Evolutionary conservation across 768 basidiomycete genomes (phyloP), one percentile per base, ranked within the genome.

Genomic region (Mycena crocata): DNA sequence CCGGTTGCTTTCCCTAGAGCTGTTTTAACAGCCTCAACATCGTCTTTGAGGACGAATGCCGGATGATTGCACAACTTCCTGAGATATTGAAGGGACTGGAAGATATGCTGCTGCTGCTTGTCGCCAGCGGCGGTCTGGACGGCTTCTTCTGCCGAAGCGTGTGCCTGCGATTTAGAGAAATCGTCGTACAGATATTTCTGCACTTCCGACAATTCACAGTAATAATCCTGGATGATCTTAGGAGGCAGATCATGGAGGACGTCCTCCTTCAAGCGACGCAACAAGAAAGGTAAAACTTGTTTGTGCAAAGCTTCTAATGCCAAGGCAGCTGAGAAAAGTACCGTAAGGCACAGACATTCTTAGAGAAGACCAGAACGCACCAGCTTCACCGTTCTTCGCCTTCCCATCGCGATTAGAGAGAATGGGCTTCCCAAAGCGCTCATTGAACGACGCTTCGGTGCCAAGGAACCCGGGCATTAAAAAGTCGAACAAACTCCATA

Each of bases 151-250:
- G 85, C 92, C 44, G 87, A 84, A 39, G 81, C 72, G 65, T 84
- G 86, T 32, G 91, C 93, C 64, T 89, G 88, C 7, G 95, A 94
- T 73, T 87, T 89, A 2, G 92, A 89, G 76, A 96, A 98, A 73
- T 97, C 93, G 74, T 99, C 98, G 75, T 99, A 99, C 21, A 99
- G 86, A 66, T 89, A 84, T 77, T 95, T 96, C 81, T 99, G 98
- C 23, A 99, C 80, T 0, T 95, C 93, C 0, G 97, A 98, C 4
- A 99, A 86, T 75, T 99, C 97, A 83, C 96, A 98, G 75, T 98
- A 96, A 77, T 99, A 99, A 77, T 99, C 98, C 78, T 99, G 98
- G 62, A 99, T 99, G 78, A 99, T 99, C 82, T 99, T 99, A 5
- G 98, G 98, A 1, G 98, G 98, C 3, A 99, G 83, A 75, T 99